These are phyloP conservation scores for Chlorociboria aeruginascens DNA, from an alignment of 495 filamentous ascomycete species.

Conservation along the genomic window DNA sequence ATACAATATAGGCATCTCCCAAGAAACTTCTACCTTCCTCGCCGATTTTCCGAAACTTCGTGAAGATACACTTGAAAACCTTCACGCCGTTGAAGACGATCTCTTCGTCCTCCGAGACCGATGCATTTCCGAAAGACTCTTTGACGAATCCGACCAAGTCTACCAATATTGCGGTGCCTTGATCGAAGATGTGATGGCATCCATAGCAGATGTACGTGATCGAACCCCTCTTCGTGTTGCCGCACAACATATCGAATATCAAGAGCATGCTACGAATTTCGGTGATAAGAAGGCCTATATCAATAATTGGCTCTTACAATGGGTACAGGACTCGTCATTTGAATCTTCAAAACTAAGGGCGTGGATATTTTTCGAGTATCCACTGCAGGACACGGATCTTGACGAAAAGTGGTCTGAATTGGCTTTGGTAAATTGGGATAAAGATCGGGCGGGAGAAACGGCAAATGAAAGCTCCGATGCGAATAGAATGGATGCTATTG, in stretches of 20 bases:
- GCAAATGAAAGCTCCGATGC: slow-evolving; percentile 4
- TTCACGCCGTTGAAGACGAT: slow-evolving; percentile 7
- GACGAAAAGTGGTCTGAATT: slow-evolving; percentile 12
- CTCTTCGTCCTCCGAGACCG: slow-evolving; percentile 9
- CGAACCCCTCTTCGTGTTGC: slow-evolving; percentile 10
- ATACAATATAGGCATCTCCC: slow-evolving; percentile 1
- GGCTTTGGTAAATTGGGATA: slow-evolving; percentile 11
- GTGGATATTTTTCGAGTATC: slow-evolving; percentile 7
- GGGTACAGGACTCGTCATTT: slow-evolving; percentile 13
- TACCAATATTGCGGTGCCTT: slow-evolving; percentile 11
- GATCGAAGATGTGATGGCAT: slow-evolving; percentile 11
- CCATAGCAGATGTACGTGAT: slow-evolving; percentile 8
- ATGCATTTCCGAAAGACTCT: slow-evolving; percentile 10
- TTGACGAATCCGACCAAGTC: slow-evolving; percentile 6
- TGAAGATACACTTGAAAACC: slow-evolving; percentile 1
- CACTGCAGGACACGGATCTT: background rate
- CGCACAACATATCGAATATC: background rate
- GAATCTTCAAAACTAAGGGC: slow-evolving; percentile 4
- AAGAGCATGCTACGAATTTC: background rate
- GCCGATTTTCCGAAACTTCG: slow-evolving; percentile 6
- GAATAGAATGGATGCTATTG: slow-evolving; percentile 9
- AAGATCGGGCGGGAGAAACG: slow-evolving; percentile 4
- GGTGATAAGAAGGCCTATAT: slow-evolving; percentile 13
- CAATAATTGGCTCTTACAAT: slow-evolving; percentile 16
- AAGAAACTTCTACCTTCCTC: slow-evolving; percentile 4